A percentile compares a stretch with the other conserved stretches of the same genome.
phyloP scores from a whole-genome alignment of 2,329 filamentous ascomycete species.

The Ascochyta rabiei region DNA sequence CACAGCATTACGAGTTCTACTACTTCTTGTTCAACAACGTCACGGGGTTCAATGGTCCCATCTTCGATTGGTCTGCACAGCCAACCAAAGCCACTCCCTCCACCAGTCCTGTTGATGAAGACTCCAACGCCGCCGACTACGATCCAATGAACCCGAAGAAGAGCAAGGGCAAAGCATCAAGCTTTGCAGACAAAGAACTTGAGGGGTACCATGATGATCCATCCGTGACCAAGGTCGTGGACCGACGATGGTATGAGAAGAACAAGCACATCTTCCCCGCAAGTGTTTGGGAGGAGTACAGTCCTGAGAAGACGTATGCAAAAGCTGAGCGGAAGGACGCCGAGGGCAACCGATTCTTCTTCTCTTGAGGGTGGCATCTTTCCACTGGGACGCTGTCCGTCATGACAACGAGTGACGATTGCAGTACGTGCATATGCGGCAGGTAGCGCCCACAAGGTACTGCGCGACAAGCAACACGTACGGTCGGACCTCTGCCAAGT shows the following conservation, averaged over 20 bases:
- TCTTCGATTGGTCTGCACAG: conserved; percentile 77
- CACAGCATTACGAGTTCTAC: conserved; percentile 94
- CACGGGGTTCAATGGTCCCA: conserved; percentile 70
- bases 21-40: conserved; percentile 94
- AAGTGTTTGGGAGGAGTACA: conserved; percentile 94
- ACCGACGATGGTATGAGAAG: conserved; percentile 93
- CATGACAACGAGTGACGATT: not conserved
- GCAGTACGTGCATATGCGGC: not conserved
- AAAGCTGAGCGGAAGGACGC: conserved; percentile 79
- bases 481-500: not conserved
- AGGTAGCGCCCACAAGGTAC: not conserved
- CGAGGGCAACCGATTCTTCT: conserved; percentile 91
- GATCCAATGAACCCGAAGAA: conserved; percentile 51
- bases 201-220: conserved; percentile 83
- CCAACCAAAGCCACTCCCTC: conserved; percentile 51
- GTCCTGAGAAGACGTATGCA: conserved; percentile 84
- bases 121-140: conserved; percentile 38
- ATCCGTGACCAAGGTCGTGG: conserved; percentile 87
- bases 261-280: conserved; percentile 99
- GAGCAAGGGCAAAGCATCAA: conserved; percentile 43
- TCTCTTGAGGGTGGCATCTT: conserved; percentile 31
- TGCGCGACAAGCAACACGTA: not conserved
- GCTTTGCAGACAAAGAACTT: conserved; percentile 55
- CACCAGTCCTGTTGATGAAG: conserved; percentile 20
- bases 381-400: not conserved